Conservation (phyloP, 2,329 filamentous ascomycete genomes). For the Colletotrichum incanum region DNA sequence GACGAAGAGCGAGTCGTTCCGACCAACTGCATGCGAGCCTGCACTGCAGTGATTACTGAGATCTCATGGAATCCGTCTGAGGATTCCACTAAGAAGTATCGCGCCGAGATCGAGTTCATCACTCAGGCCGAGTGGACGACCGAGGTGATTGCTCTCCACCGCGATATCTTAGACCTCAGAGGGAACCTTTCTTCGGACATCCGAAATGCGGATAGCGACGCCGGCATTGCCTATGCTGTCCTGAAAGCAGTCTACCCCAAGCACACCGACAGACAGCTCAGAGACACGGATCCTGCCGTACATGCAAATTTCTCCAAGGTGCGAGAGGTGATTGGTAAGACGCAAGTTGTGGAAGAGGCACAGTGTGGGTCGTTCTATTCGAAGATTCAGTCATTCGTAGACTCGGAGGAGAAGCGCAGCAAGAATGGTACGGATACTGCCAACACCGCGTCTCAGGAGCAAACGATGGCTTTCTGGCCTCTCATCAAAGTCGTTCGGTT, state of each 20-base stretch:
- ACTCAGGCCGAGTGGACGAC: constrained; percentile 64
- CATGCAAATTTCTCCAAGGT: constrained; percentile 10
- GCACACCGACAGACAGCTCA: constrained; percentile 31
- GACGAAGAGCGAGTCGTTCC: constrained; percentile 69
- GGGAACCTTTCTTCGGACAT: constrained; percentile 56
- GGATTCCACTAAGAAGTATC: constrained; percentile 57
- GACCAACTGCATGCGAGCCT: constrained; percentile 70
- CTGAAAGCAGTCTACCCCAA: constrained; percentile 62
- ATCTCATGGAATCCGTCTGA: constrained; percentile 68
- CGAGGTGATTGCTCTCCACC: constrained; percentile 65
- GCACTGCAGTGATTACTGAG: constrained; percentile 74
- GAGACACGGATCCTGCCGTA: background rate
- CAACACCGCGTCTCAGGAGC: background rate
- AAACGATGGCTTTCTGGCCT: constrained; percentile 59
- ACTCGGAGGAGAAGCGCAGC: constrained; percentile 14
- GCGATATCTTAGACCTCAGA: constrained; percentile 61
- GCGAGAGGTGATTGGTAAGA: constrained; percentile 5
- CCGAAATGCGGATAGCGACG: constrained; percentile 61
- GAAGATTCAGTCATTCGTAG: constrained; percentile 24
- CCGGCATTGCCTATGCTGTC: constrained; percentile 58
- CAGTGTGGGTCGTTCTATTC: constrained; percentile 11
- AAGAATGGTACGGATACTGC: background rate
- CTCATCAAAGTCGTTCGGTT: constrained; percentile 67
- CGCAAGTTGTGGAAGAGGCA: constrained; percentile 6
- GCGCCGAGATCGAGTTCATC: constrained; percentile 73